Base-by-base conservation (phyloP, 257 asterid genomes). In the Nicotiana otophora region DNA sequence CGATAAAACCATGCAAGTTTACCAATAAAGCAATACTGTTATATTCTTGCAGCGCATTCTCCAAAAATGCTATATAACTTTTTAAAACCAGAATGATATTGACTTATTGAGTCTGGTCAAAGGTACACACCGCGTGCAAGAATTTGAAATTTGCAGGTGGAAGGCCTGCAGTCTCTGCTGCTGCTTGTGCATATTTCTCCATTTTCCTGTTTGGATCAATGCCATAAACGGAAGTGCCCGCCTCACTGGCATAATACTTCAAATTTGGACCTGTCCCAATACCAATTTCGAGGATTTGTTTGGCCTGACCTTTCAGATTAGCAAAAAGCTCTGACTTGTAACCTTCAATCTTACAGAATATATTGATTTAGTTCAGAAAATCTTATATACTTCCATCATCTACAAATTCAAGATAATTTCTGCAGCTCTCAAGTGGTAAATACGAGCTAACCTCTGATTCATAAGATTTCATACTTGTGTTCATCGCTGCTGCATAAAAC, bases 181-280 rank as follows among this genome's bases (percentile, higher is more conserved):
- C 93, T 51, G 89, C 90, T 78, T 58, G 83, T 48, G 97, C 98
- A 82, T 94, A 95, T 75, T 86, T 92, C 89, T 92, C 93, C 99
- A 95, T 95, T 85, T 94, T 92, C 86, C 82, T 87, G 77, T 89
- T 94, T 6, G 98, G 99, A 85, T 95, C 99, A 20, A 92, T 84
- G 77, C 98, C 99, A 65, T 86, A 67, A 86, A 95, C 93, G 42
- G 81, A 28, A 55, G 89, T 53, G 54, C 89, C 91, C 1, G 89
- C 89, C 80, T 83, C 78, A 83, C 84, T 86, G 3, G 95, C 95
- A 57, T 91, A 95, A 83, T 95, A 95, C 78, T 90, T 94, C 46
- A 95, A 86, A 84, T 95, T 95, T 14, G 99, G 98, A 83, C 97
- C 98, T 1, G 98, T 92, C 83, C 99, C 98, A 65, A 95, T 82